These are phyloP conservation scores for Aspergillus sparsus DNA, from an alignment of 495 filamentous ascomycete species.

Conservation along the genomic window DNA sequence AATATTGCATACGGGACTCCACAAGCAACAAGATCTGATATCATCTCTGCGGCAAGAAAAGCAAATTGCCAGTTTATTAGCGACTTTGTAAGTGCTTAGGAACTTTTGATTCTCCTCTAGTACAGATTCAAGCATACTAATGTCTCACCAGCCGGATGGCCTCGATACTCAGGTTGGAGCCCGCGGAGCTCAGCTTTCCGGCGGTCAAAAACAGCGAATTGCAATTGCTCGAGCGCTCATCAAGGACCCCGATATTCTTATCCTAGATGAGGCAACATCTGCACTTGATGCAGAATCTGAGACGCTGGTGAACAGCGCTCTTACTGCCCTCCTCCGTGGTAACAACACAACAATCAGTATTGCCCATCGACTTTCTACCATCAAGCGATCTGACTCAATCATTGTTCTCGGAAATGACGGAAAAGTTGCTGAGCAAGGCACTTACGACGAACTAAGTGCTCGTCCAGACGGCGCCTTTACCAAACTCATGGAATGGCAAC, in stretches of 20 bases:
- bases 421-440: slow-evolving; percentile 84
- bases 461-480: slow-evolving; percentile 80
- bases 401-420: slow-evolving; percentile 85
- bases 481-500: slow-evolving; percentile 98
- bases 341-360: slow-evolving; percentile 96
- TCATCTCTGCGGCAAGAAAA: slow-evolving; percentile 81
- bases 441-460: slow-evolving; percentile 72
- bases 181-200: slow-evolving; percentile 88
- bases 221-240: slow-evolving; percentile 93
- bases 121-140: slow-evolving; percentile 17
- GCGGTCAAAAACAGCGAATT: slow-evolving; percentile 96
- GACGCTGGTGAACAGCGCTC: slow-evolving; percentile 88
- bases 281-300: slow-evolving; percentile 98
- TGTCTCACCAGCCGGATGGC: slow-evolving; percentile 67
- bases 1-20: slow-evolving; percentile 96
- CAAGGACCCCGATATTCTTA: slow-evolving; percentile 94
- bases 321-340: slow-evolving; percentile 75
- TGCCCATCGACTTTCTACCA: slow-evolving; percentile 91
- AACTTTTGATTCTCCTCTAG: background rate
- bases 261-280: slow-evolving; percentile 91
- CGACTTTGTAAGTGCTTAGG: slow-evolving; percentile 67
- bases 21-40: slow-evolving; percentile 72
- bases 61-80: slow-evolving; percentile 97
- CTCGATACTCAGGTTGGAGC: slow-evolving; percentile 93
- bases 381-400: slow-evolving; percentile 90